A percentile compares a stretch with the other conserved stretches of the same genome.
Evolutionary conservation across 1,284 basidiomycete genomes (phyloP).

Genomic region (Malassezia brasiliensis): DNA sequence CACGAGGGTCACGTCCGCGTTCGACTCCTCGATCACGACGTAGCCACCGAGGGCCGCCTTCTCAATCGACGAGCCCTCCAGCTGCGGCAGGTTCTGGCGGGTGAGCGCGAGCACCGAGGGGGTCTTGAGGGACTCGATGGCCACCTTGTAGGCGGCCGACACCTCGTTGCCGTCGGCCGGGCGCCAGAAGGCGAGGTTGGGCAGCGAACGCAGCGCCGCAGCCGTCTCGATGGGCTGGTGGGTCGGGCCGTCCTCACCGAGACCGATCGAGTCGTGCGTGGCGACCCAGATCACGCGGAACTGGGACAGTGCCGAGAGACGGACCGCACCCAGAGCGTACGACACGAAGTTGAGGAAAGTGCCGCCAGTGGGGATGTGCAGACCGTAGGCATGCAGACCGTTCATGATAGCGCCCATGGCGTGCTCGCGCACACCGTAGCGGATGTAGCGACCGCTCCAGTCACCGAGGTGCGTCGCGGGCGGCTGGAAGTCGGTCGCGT

Average conservation of each 20-base stretch:
- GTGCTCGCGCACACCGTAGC: constrained; percentile 94
- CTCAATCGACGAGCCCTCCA: constrained; percentile 77
- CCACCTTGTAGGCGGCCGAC: constrained; percentile 74
- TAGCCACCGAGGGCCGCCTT: constrained; percentile 76
- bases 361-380: constrained; percentile 63
- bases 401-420: constrained; percentile 93
- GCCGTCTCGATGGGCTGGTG: constrained; percentile 89
- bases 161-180: constrained; percentile 91
- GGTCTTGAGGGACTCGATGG: constrained; percentile 63
- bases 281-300: constrained; percentile 87
- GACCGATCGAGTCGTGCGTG: constrained; percentile 52
- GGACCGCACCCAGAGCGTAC: constrained; percentile 81
- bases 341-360: constrained; percentile 73
- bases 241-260: constrained; percentile 86
- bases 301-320: constrained; percentile 76
- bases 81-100: constrained; percentile 84
- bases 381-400: constrained; percentile 70
- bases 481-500: constrained; percentile 79
- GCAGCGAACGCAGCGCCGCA: constrained; percentile 73
- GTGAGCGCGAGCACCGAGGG: constrained; percentile 75
- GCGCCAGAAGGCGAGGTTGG: constrained; percentile 63
- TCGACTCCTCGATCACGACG: constrained; percentile 67
- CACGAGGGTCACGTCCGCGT: constrained; percentile 73
- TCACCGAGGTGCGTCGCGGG: constrained; percentile 67
- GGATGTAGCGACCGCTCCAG: constrained; percentile 81